Conservation (phyloP, 306 rosid species). For the Adenanthera pavonina region DNA sequence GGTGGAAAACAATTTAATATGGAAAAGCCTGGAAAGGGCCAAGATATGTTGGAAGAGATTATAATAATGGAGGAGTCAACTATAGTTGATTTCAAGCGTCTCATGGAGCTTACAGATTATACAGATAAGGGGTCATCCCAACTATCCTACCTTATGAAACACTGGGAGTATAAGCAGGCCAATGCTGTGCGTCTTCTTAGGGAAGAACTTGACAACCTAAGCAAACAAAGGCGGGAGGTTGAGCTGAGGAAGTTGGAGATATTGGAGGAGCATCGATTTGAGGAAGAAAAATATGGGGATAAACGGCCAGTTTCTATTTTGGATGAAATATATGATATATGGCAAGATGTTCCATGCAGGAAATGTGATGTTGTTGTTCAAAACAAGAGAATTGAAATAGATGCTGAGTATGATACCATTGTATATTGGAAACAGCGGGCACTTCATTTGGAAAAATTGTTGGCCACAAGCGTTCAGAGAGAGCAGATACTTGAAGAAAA, state of each 20-base stretch:
- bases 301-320: slow-evolving; percentile 87
- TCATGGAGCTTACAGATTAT: slow-evolving; percentile 80
- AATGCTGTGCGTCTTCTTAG: slow-evolving; percentile 81
- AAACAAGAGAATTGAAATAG: slow-evolving; percentile 73
- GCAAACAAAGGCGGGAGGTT: slow-evolving; percentile 75
- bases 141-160: slow-evolving; percentile 72
- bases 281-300: slow-evolving; percentile 72
- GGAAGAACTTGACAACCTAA: slow-evolving; percentile 85
- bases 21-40: slow-evolving; percentile 82
- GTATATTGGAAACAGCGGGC: slow-evolving; percentile 87
- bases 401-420: slow-evolving; percentile 78
- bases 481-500: slow-evolving; percentile 74
- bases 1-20: slow-evolving; percentile 87
- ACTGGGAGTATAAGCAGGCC: slow-evolving; percentile 95
- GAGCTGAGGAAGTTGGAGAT: slow-evolving; percentile 91
- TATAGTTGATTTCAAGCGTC: slow-evolving; percentile 82
- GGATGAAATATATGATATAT: slow-evolving; percentile 83
- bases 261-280: slow-evolving; percentile 74
- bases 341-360: slow-evolving; percentile 69
- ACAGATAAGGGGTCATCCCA: slow-evolving; percentile 92
- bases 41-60: slow-evolving; percentile 92
- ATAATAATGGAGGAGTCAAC: slow-evolving; percentile 77
- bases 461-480: slow-evolving; percentile 75
- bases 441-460: slow-evolving; percentile 59
- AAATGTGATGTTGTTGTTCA: slow-evolving; percentile 69